Conservation (phyloP, 2,329 filamentous ascomycete species). For the Raffaelea albimanens region DNA sequence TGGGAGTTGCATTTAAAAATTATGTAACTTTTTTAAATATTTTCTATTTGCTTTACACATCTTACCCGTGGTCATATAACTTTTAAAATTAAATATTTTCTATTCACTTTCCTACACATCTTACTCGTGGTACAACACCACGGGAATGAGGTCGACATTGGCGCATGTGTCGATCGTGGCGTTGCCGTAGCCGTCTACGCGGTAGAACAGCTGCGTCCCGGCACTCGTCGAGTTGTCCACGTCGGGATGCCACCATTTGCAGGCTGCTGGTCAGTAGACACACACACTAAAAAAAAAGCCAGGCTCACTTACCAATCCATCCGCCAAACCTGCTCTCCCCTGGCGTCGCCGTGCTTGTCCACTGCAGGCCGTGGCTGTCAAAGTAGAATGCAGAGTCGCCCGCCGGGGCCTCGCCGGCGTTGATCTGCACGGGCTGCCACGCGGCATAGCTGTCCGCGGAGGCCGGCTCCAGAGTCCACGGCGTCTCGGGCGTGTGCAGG, state of each 20-base stretch:
- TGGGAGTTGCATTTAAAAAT: too few species aligned
- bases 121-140: too few species aligned
- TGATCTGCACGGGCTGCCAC: conserved; percentile 4
- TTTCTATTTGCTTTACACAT: too few species aligned
- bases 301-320: too few species aligned
- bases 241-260: too few species aligned
- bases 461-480: neutral
- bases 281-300: too few species aligned
- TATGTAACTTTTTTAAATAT: too few species aligned
- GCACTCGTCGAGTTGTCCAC: too few species aligned
- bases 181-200: neutral
- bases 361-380: neutral
- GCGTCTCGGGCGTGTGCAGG: neutral
- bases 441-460: neutral
- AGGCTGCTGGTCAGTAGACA: too few species aligned
- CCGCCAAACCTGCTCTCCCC: neutral
- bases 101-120: too few species aligned
- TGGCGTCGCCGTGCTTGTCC: neutral
- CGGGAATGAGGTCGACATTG: conserved; percentile 1
- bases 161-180: neutral
- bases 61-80: too few species aligned
- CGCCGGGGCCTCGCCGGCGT: neutral
- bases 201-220: conserved; percentile 4
- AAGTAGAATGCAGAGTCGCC: conserved; percentile 1
- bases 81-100: too few species aligned